phyloP scores from a whole-genome alignment of 2,329 filamentous ascomycete species.

The Neopestalotiopsis clavispora region DNA sequence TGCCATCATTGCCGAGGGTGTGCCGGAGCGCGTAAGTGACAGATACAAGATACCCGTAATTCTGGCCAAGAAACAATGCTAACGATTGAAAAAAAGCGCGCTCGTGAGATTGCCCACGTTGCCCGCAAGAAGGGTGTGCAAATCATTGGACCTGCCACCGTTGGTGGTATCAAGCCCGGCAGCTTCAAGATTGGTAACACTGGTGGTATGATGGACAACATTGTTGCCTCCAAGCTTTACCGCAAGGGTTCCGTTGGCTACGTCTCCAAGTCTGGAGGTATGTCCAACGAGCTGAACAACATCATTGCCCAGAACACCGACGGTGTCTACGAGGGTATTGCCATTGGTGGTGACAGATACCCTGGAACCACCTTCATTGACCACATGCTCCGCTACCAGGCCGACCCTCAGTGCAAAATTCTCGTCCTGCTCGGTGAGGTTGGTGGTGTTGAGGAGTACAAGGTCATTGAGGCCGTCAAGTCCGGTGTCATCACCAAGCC shows the following conservation, averaged over 20 bases:
- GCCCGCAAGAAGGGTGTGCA: constrained; percentile 98
- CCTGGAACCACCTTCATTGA: constrained; percentile 99
- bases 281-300: constrained; percentile 99
- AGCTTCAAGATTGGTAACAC: constrained; percentile 99
- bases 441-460: constrained; percentile 99
- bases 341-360: constrained; percentile 98
- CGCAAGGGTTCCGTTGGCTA: constrained; percentile 98
- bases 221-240: constrained; percentile 99
- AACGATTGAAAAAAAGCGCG: constrained; percentile 64
- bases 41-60: background rate
- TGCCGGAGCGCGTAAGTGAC: constrained; percentile 86
- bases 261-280: constrained; percentile 99
- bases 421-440: constrained; percentile 95
- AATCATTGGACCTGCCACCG: constrained; percentile 97
- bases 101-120: constrained; percentile 95
- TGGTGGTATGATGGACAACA: constrained; percentile 99
- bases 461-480: constrained; percentile 98
- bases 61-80: constrained; percentile 25
- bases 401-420: constrained; percentile 97
- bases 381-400: constrained; percentile 94
- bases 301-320: constrained; percentile 96
- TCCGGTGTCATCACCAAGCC: constrained; percentile 95
- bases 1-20: constrained; percentile 99
- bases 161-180: constrained; percentile 99
- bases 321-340: constrained; percentile 98